These are phyloP conservation scores for Crassisporium funariophilum DNA, from an alignment of 768 basidiomycete species.

Conservation along the genomic window DNA sequence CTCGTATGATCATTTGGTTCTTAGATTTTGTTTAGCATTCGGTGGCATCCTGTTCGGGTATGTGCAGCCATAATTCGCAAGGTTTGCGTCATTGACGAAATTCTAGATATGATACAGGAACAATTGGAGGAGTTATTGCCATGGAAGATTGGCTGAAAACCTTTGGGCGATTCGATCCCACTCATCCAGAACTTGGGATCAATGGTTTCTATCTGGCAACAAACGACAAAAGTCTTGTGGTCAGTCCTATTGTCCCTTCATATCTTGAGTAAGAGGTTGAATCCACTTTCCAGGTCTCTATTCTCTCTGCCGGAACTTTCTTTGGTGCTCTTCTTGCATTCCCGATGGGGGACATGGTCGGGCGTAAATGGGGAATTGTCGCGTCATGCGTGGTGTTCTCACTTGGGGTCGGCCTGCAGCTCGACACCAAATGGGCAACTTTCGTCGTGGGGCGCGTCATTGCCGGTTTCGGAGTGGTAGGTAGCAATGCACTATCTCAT, in stretches of 20 bases:
- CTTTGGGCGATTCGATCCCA: conserved; percentile 39
- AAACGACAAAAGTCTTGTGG: conserved; percentile 46
- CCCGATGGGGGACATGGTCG: conserved; percentile 41
- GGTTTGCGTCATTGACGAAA: no score
- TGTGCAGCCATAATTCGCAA: no score
- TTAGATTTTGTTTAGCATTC: conserved; percentile 31
- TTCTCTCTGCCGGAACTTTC: conserved; percentile 86
- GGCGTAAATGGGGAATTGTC: conserved; percentile 62
- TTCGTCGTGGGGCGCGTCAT: conserved; percentile 29
- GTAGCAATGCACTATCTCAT: no score
- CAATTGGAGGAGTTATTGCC: conserved; percentile 72
- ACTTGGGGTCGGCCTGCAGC: conserved; percentile 66
- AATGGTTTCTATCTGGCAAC: conserved; percentile 39
- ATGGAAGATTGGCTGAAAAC: conserved; percentile 60
- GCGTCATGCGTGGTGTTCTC: conserved; percentile 60
- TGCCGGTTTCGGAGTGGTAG: no score
- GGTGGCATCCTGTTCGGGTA: conserved; percentile 51
- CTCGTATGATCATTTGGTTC: neutral
- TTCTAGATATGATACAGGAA: conserved; percentile 81
- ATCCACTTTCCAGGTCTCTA: no score
- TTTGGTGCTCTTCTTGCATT: conserved; percentile 65
- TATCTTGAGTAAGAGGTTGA: neutral
- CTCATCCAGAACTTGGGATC: no score
- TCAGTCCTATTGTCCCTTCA: conserved; percentile 15
- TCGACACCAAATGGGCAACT: conserved; percentile 39